Evolutionary conservation across 306 rosid genomes (phyloP).

Genomic region (Calophaca sinica): DNA sequence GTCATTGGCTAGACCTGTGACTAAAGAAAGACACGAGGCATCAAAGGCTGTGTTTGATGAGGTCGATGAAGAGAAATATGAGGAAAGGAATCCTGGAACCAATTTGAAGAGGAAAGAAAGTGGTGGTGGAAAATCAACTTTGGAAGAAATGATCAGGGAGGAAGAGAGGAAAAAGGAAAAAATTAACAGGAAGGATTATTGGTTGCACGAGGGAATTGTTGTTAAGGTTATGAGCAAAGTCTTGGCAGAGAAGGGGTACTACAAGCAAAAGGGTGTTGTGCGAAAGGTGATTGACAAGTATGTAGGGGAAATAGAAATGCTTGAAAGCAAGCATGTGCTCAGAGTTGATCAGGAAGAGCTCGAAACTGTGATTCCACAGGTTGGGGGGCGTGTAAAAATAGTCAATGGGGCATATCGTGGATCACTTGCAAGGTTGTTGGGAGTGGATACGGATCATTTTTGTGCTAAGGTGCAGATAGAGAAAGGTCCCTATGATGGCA

Average conservation of each 20-base stretch:
- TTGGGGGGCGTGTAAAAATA: slow-evolving; percentile 85
- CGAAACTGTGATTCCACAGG: slow-evolving; percentile 89
- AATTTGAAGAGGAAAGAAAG: slow-evolving; percentile 53
- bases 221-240: slow-evolving; percentile 93
- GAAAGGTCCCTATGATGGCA: slow-evolving; percentile 90
- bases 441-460: slow-evolving; percentile 70
- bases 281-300: slow-evolving; percentile 80
- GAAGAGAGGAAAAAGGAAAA: slow-evolving; percentile 90
- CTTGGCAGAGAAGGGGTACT: slow-evolving; percentile 85
- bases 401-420: slow-evolving; percentile 94
- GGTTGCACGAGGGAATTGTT: slow-evolving; percentile 78
- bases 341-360: slow-evolving; percentile 91
- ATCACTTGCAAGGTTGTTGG: slow-evolving; percentile 70
- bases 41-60: slow-evolving; percentile 67
- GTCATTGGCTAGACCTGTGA: slow-evolving; percentile 49
- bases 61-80: slow-evolving; percentile 57
- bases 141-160: slow-evolving; percentile 84
- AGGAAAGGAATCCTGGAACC: slow-evolving; percentile 46
- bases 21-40: slow-evolving; percentile 59
- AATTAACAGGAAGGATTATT: slow-evolving; percentile 84
- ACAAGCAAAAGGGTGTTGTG: slow-evolving; percentile 87
- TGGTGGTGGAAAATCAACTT: slow-evolving; percentile 57
- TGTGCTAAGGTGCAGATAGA: slow-evolving; percentile 90
- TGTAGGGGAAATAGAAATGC: slow-evolving; percentile 89
- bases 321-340: slow-evolving; percentile 83